Evolutionary conservation across 169 alveolate species (phyloP).

Genomic region (Plasmodium sp.): DNA sequence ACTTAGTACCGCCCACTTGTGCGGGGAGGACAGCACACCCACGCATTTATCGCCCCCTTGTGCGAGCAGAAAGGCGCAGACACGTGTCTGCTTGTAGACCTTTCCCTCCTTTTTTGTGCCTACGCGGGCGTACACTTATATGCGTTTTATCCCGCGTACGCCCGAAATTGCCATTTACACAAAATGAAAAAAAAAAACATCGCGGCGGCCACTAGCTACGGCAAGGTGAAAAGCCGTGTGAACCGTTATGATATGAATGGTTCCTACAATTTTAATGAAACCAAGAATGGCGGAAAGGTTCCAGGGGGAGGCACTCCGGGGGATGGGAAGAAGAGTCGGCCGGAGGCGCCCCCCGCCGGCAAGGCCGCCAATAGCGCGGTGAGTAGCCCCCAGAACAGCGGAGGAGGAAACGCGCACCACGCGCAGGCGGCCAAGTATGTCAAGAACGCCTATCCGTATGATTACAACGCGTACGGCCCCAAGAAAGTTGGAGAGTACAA

Average conservation of each 20-base stretch:
- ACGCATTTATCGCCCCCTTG: background rate
- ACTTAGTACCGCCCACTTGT: background rate
- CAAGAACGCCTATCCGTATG: slow-evolving; percentile 23
- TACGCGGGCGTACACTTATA: background rate
- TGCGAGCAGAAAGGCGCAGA: background rate
- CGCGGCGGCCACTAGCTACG: slow-evolving; percentile 26
- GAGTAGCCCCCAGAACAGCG: background rate
- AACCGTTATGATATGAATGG: slow-evolving; percentile 66
- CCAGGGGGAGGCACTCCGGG: background rate
- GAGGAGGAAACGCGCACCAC: background rate
- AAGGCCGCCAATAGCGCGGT: background rate
- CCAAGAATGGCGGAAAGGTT: background rate
- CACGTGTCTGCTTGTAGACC: background rate
- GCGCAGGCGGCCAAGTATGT: background rate
- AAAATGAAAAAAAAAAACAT: slow-evolving; percentile 60
- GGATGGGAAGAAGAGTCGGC: slow-evolving; percentile 8
- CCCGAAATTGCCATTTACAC: background rate
- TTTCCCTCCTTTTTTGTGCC: background rate
- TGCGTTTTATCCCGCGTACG: background rate
- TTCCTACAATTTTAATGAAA: slow-evolving; percentile 33
- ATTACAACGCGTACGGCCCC: slow-evolving; percentile 22
- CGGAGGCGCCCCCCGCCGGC: background rate
- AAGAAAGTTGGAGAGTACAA: slow-evolving; percentile 18
- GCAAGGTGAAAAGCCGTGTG: slow-evolving; percentile 31
- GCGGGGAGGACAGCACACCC: background rate